A percentile compares a stretch with the other conserved stretches of the same genome.
These are phyloP conservation scores for Protostelium mycophagum DNA, from an alignment of 78 protist species.

Conservation along the genomic window DNA sequence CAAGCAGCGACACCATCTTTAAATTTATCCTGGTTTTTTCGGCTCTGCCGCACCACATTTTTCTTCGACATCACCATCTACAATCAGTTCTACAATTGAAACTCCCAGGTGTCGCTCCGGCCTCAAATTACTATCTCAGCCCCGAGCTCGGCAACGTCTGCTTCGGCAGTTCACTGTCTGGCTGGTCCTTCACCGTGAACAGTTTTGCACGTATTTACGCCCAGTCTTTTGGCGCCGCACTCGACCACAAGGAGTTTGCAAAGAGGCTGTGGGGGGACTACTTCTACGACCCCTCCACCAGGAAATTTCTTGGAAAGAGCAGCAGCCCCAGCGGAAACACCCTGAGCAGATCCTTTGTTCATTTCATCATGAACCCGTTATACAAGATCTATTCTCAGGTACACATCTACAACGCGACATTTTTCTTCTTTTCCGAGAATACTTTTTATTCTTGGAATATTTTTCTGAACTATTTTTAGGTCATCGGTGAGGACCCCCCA, in stretches of 20 bases:
- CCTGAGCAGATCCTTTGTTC: slow-evolving; percentile 79
- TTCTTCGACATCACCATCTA: neutral
- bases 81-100: neutral
- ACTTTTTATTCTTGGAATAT: slow-evolving; percentile 10
- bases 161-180: slow-evolving; percentile 73
- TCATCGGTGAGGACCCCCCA: slow-evolving; percentile 16
- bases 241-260: slow-evolving; percentile 68
- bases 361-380: slow-evolving; percentile 94
- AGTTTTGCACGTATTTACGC: slow-evolving; percentile 83
- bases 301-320: slow-evolving; percentile 52
- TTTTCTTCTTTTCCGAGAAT: slow-evolving; percentile 12
- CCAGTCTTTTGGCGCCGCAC: slow-evolving; percentile 5
- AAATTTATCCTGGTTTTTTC: no score
- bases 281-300: slow-evolving; percentile 45
- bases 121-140: neutral
- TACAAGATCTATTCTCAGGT: slow-evolving; percentile 85
- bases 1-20: no score
- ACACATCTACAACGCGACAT: neutral
- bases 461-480: slow-evolving; percentile 4
- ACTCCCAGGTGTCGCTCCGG: neutral
- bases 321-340: neutral
- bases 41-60: no score
- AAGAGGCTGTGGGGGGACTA: slow-evolving; percentile 95
- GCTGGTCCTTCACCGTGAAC: slow-evolving; percentile 81
- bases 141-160: slow-evolving; percentile 91